Percentiles rank a stretch among this genome's conserved stretches.
Conservation (phyloP, 257 asterid species). For the Solanum chmielewskii region DNA sequence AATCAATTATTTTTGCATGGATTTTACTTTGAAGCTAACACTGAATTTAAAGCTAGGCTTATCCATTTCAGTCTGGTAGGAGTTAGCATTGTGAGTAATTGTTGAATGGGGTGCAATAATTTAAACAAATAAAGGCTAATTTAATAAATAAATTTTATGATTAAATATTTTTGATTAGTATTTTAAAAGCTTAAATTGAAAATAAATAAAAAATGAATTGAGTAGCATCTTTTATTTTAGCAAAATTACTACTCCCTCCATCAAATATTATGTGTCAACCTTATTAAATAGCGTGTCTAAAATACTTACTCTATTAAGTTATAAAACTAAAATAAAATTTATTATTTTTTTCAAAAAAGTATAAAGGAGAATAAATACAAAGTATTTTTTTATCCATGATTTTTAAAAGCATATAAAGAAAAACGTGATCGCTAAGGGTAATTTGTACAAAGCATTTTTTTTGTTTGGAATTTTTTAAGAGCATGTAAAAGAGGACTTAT, state of each 20-base stretch:
- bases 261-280: too few species aligned
- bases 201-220: not conserved
- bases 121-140: not conserved
- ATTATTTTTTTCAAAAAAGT: too few species aligned
- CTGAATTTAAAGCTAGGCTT: constrained; percentile 1
- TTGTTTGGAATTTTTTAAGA: not conserved
- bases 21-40: not conserved
- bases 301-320: not conserved
- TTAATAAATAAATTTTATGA: not conserved
- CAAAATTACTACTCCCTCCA: not conserved
- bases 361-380: not conserved
- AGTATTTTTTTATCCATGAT: not conserved
- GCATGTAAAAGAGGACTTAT: not conserved
- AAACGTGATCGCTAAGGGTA: not conserved
- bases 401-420: not conserved
- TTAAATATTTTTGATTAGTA: not conserved
- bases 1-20: not conserved
- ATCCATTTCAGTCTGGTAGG: not conserved
- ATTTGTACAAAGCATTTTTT: not conserved
- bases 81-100: not conserved
- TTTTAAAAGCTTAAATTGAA: not conserved
- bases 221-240: not conserved
- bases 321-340: not conserved
- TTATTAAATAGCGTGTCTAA: not conserved
- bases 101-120: not conserved